phyloP scores from a whole-genome alignment of 768 basidiomycete species.

The Pleurotus djamor region DNA sequence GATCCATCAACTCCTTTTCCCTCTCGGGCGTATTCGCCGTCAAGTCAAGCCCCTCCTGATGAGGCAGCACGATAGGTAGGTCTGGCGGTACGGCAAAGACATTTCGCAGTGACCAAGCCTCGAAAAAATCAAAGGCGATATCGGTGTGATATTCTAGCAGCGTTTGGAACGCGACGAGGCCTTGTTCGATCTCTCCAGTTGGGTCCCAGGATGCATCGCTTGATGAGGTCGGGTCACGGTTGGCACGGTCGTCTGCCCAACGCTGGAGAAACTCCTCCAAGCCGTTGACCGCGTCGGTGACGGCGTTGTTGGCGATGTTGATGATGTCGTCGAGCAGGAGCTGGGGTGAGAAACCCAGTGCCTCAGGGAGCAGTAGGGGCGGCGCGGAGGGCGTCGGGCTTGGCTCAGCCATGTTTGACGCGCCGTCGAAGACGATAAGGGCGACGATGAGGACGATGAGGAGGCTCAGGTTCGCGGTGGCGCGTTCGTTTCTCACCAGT shows the following conservation, averaged over 20 bases:
- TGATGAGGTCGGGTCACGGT: slow-evolving; percentile 22
- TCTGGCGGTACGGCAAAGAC: slow-evolving; percentile 77
- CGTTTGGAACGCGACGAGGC: slow-evolving; percentile 84
- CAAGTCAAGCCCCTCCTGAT: slow-evolving; percentile 73
- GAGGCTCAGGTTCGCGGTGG: too few species aligned
- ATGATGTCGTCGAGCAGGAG: slow-evolving; percentile 85
- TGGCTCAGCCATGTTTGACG: not conserved
- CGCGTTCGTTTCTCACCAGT: too few species aligned
- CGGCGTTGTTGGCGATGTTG: slow-evolving; percentile 77
- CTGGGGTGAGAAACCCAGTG: slow-evolving; percentile 83
- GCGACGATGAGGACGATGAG: too few species aligned
- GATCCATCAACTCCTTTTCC: slow-evolving; percentile 60
- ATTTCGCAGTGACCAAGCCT: slow-evolving; percentile 86
- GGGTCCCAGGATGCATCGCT: slow-evolving; percentile 47
- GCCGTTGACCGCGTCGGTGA: slow-evolving; percentile 75
- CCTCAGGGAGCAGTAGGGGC: slow-evolving; percentile 62
- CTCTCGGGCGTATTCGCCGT: slow-evolving; percentile 47
- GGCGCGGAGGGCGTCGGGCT: slow-evolving; percentile 19
- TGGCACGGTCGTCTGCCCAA: slow-evolving; percentile 68
- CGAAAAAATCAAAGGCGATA: slow-evolving; percentile 89
- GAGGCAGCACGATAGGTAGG: slow-evolving; percentile 70
- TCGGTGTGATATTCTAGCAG: slow-evolving; percentile 87
- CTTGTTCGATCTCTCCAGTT: slow-evolving; percentile 74
- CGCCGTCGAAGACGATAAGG: not conserved
- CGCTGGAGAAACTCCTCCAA: slow-evolving; percentile 76